These are phyloP conservation scores for Wickerhamiella siamensis DNA, from an alignment of 805 yeast species.

Conservation along the genomic window DNA sequence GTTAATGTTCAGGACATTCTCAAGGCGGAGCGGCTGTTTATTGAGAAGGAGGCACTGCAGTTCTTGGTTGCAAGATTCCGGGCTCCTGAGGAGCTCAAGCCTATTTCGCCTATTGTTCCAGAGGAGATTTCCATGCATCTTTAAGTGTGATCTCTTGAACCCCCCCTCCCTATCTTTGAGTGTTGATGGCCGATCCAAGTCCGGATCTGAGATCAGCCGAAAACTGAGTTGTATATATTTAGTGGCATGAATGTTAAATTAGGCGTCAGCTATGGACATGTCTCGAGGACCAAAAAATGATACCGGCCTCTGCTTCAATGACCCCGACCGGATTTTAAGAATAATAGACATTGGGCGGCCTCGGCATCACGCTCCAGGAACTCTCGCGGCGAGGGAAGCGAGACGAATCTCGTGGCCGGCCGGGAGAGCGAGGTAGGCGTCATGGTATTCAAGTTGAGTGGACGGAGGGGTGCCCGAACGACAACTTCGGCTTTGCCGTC, in stretches of 20 bases:
- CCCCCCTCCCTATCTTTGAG: too few relatives aligned
- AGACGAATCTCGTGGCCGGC: conserved; percentile 10
- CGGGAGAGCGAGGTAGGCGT: background rate
- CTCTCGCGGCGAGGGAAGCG: conserved; percentile 12
- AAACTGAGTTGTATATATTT: too few relatives aligned
- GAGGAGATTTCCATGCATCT: too few relatives aligned
- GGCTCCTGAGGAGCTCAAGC: conserved; percentile 7
- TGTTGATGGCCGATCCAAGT: too few relatives aligned
- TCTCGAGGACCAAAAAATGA: too few relatives aligned
- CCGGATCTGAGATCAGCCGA: too few relatives aligned
- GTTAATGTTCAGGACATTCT: conserved; percentile 73
- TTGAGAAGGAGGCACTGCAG: conserved; percentile 60
- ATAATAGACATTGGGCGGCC: conserved; percentile 24
- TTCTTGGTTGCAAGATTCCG: conserved; percentile 29
- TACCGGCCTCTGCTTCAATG: too few relatives aligned
- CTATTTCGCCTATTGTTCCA: conserved; percentile 1
- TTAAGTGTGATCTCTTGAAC: too few relatives aligned
- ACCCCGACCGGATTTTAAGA: conserved; percentile 21
- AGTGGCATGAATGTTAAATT: too few relatives aligned
- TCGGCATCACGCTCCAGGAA: conserved; percentile 21
- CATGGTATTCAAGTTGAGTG: conserved; percentile 7
- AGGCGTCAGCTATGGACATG: too few relatives aligned
- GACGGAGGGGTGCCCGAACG: conserved; percentile 18
- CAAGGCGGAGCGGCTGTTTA: conserved; percentile 59
- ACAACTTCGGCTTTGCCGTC: conserved; percentile 29